Conservation (phyloP, 768 basidiomycete species). For the Xanthoconium stramineum region DNA sequence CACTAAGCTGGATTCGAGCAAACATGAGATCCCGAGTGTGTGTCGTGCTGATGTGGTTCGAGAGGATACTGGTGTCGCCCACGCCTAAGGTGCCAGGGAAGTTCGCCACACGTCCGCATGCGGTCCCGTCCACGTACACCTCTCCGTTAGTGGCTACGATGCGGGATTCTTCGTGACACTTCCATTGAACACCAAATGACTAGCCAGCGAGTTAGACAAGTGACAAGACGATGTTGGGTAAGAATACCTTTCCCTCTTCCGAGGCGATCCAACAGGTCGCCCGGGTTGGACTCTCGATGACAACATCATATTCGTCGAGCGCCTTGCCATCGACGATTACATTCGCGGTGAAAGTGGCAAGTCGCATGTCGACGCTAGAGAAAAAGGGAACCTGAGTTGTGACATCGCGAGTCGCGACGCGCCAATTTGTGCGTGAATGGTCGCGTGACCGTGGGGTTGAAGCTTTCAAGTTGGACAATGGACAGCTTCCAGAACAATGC, state of each 20-base stretch:
- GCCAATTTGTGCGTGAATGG: no score
- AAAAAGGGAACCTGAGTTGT: no score
- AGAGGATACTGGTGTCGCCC: neutral
- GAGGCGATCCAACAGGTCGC: conserved; percentile 23
- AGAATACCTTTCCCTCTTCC: conserved; percentile 18
- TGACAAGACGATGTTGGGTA: neutral
- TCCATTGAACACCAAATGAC: conserved; percentile 15
- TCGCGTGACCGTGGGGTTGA: no score
- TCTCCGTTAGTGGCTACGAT: neutral
- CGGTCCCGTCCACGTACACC: conserved; percentile 11
- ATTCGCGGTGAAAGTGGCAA: conserved; percentile 13
- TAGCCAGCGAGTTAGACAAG: neutral
- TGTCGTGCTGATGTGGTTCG: neutral
- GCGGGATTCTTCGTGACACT: neutral
- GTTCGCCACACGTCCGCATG: fast-evolving
- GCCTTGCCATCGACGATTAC: conserved; percentile 14
- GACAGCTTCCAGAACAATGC: no score
- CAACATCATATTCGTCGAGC: conserved; percentile 13
- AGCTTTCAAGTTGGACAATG: no score
- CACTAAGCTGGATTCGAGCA: conserved; percentile 15
- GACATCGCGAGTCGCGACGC: no score
- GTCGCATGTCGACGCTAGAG: conserved; percentile 6
- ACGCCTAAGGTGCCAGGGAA: neutral
- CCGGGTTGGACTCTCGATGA: conserved; percentile 3
- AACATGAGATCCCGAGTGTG: conserved; percentile 11